These are phyloP conservation scores for Globisporangium alternatum DNA, from an alignment of 352 stramenopile species.

Conservation along the genomic window DNA sequence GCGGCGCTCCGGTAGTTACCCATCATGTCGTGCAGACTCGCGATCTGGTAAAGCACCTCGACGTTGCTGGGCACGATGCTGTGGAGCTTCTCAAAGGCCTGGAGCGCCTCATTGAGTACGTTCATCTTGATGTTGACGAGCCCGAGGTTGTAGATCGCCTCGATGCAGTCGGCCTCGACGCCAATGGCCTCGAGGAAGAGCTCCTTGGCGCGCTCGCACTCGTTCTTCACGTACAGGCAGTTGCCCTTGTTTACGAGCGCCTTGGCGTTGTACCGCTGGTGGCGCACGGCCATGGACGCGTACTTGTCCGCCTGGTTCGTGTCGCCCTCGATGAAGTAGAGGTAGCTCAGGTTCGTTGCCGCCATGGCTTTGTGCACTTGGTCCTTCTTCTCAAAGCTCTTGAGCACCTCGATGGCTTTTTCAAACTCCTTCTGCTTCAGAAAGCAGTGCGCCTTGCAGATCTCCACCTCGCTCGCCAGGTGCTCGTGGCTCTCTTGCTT, in stretches of 20 bases:
- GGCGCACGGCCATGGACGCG: constrained; percentile 86
- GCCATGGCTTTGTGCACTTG: constrained; percentile 91
- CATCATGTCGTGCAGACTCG: constrained; percentile 92
- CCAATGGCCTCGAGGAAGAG: constrained; percentile 94
- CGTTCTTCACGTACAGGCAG: constrained; percentile 92
- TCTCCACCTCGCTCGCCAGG: constrained; percentile 91
- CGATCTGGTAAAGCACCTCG: constrained; percentile 95
- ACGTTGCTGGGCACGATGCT: constrained; percentile 91
- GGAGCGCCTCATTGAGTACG: constrained; percentile 87
- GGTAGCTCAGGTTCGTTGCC: constrained; percentile 94
- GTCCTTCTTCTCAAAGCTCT: constrained; percentile 96
- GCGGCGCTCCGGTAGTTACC: constrained; percentile 82
- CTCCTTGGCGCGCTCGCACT: constrained; percentile 93
- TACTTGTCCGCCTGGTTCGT: constrained; percentile 90
- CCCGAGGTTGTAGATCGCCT: constrained; percentile 97
- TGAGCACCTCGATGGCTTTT: constrained; percentile 92
- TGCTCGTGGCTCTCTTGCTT: constrained; percentile 88
- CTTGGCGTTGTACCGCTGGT: constrained; percentile 95
- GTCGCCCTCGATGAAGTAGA: constrained; percentile 96
- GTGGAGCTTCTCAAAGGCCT: constrained; percentile 97
- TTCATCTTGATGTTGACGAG: constrained; percentile 88
- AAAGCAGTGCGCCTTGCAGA: constrained; percentile 85
- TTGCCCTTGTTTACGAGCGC: constrained; percentile 98
- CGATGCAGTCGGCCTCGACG: constrained; percentile 93
- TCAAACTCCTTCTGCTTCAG: constrained; percentile 94